Conservation (phyloP, 345 rosid species). For the Citrus medica region DNA sequence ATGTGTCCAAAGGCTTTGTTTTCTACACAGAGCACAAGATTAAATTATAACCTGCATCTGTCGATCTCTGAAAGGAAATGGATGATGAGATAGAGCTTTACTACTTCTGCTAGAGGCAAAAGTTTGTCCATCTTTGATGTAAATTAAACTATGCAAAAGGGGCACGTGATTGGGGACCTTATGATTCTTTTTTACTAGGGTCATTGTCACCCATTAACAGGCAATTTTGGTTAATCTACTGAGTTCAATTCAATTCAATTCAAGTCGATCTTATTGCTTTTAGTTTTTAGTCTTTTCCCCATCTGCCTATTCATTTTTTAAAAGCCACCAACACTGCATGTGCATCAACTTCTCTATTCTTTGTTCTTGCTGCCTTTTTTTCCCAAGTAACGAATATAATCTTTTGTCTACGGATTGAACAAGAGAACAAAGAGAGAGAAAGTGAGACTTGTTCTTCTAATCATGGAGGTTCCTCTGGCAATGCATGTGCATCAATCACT, state of each 20-base stretch:
- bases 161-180: conserved; percentile 34
- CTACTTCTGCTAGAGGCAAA: neutral
- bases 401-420: conserved; percentile 14
- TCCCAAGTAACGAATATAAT: conserved; percentile 28
- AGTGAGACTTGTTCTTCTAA: conserved; percentile 36
- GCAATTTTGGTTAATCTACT: conserved; percentile 20
- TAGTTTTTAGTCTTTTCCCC: conserved; percentile 5
- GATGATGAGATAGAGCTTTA: neutral
- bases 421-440: conserved; percentile 12
- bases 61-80: neutral
- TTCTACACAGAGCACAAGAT: neutral
- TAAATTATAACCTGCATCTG: neutral
- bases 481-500: conserved; percentile 50
- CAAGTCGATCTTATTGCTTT: neutral
- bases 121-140: neutral
- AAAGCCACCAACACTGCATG: conserved; percentile 50
- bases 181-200: conserved; percentile 18
- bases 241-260: neutral
- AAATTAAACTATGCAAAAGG: neutral
- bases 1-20: neutral
- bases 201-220: conserved; percentile 20
- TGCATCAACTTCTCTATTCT: conserved; percentile 45
- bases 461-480: conserved; percentile 54
- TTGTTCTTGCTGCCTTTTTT: conserved; percentile 28
- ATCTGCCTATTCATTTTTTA: neutral